These are phyloP conservation scores for Reticulomyxa filosa DNA, from an alignment of 78 protist species.

Conservation along the genomic window DNA sequence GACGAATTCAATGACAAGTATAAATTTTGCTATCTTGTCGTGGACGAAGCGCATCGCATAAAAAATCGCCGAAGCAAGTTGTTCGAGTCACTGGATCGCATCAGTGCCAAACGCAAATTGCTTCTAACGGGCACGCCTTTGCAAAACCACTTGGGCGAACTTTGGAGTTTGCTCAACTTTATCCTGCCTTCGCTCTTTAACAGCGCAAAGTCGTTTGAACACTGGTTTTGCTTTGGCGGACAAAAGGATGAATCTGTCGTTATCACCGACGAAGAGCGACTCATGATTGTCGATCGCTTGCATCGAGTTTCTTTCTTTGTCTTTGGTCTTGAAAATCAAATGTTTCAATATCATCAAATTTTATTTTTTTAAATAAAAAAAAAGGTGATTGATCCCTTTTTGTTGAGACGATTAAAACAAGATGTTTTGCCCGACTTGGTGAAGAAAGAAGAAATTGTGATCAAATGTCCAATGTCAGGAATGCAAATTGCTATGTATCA, in stretches of 20 bases:
- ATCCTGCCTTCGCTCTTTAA: not conserved
- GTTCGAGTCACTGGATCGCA: not conserved
- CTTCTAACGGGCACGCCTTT: slow-evolving; percentile 42
- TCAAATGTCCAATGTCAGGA: slow-evolving; percentile 18
- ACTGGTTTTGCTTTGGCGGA: not conserved
- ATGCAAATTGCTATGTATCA: slow-evolving; percentile 6
- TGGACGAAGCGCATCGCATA: slow-evolving; percentile 35
- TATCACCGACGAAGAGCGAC: not conserved
- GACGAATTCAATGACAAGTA: not conserved
- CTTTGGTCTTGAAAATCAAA: not conserved
- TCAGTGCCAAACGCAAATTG: not conserved
- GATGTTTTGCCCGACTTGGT: slow-evolving; percentile 62
- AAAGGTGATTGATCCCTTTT: not conserved
- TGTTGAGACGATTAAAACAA: slow-evolving; percentile 56
- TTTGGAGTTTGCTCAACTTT: slow-evolving; percentile 20
- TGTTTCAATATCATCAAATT: too few species aligned
- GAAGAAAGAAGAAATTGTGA: slow-evolving; percentile 58
- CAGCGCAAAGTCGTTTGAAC: not conserved
- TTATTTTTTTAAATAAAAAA: not conserved
- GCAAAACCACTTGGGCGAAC: slow-evolving; percentile 30
- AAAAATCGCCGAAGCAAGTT: slow-evolving; percentile 9
- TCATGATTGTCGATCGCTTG: slow-evolving; percentile 6
- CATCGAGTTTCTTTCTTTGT: not conserved
- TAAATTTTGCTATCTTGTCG: not conserved
- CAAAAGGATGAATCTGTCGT: not conserved